Base-by-base conservation (phyloP, 768 basidiomycete genomes). In the Obba rivulosa region DNA sequence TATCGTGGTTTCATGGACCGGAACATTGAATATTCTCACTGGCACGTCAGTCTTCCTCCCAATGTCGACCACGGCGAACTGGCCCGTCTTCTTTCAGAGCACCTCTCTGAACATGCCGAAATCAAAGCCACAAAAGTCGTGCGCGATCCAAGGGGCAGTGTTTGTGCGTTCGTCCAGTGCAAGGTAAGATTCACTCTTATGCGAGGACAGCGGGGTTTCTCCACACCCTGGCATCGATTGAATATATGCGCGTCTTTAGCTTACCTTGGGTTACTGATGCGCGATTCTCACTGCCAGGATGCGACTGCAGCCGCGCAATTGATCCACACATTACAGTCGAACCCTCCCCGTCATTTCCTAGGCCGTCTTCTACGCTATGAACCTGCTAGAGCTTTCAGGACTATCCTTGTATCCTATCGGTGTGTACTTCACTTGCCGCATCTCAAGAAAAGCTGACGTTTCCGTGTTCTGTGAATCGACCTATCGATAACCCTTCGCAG, bases 81-180 rank as follows among this genome's bases (percentile, higher is more conserved):
- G 37, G 69, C 75, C 17, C 68, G 69, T 43, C 68, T 82, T 60
- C 74, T 92, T 43, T 70, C 74, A 39, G 75, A 80, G 31, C 86
- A 87, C 62, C 73, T 91, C 46, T 80, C 82, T 7, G 75, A 77
- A 45, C 76, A 85, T 60, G 70, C 78, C 0, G 77, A 81, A 51
- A 69, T 88, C 55, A 83, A 79, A 62, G 77, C 76, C 42, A 75
- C 90, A 63, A 79, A 78, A 49, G 80, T 89, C 45, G 78, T 89
- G 36, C 81, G 81, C 48, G 85, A 89, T 36, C 38, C 63, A 49
- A 85, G 82, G 62, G 85, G 85, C 34, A 83, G 86, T 13, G 78
- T 85, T 39, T 91, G 88, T 60, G 89, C 88, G 48, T 92, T 92
- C 62, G 82, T 89, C 20, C 89, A 91, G 66, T 90, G 87, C 73